phyloP scores from a whole-genome alignment of 345 rosid species.

The Theobroma cacao region DNA sequence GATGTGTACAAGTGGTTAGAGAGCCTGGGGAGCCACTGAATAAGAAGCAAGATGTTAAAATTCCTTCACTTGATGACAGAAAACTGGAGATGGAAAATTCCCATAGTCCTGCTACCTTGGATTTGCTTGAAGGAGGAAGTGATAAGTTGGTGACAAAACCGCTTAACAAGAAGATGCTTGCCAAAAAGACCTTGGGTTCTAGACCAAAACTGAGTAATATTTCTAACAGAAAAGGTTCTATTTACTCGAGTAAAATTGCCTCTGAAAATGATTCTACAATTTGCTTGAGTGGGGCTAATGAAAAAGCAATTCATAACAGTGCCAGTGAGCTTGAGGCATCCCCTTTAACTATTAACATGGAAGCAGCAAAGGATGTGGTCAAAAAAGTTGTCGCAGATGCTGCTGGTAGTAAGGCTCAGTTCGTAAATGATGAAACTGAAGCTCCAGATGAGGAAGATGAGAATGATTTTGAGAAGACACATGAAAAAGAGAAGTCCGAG shows the following conservation, averaged over 20 bases:
- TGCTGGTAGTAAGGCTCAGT: constrained; percentile 8
- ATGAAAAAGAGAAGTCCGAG: constrained; percentile 26
- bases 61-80: constrained; percentile 23
- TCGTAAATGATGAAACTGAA: constrained; percentile 50
- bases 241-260: constrained; percentile 43
- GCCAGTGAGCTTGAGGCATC: constrained; percentile 28
- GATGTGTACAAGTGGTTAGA: constrained; percentile 9
- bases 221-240: constrained; percentile 54
- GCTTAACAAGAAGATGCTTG: constrained; percentile 39
- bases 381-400: constrained; percentile 13
- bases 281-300: constrained; percentile 24
- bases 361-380: constrained; percentile 25
- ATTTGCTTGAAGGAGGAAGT: constrained; percentile 28
- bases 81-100: constrained; percentile 26
- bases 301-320: constrained; percentile 19
- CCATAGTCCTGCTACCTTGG: constrained; percentile 21
- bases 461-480: constrained; percentile 19
- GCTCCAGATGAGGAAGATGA: constrained; percentile 48
- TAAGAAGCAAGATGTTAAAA: constrained; percentile 25
- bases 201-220: constrained; percentile 40
- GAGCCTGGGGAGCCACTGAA: constrained; percentile 16
- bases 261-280: constrained; percentile 26
- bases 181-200: constrained; percentile 59
- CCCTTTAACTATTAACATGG: constrained; percentile 26
- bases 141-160: constrained; percentile 29